Evolutionary conservation across 768 basidiomycete species (phyloP), one percentile per base, ranked within the genome.

Genomic region (Mycena venus): DNA sequence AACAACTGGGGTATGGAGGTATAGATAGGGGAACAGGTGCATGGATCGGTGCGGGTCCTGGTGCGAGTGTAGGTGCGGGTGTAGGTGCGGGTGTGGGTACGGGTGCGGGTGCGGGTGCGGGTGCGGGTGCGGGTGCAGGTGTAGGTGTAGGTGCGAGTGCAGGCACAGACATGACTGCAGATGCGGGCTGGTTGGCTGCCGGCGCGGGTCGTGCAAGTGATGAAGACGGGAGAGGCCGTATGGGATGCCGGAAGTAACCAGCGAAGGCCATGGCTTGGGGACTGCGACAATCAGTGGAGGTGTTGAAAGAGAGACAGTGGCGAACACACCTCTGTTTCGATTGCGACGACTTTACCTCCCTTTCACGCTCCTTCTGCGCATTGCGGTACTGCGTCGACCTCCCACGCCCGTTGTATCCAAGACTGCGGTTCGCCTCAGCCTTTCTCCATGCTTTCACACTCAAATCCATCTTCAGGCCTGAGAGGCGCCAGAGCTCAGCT

Each of bases 371-470:
- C 40, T 64, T 27, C 44, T 64, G 40, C 49, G 62, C 62, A 10
- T 49, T 25, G 15, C 31, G 5, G 19, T 64, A 64, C 29, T 49
- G 4, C 6, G 62, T 25, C 29, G 62, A n/a, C 62, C 44, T 9
- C 44, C 23, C n/a, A 4, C 21, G 62, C 62, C 62, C 62, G n/a
- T 64, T 64, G 47, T 64, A 64, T 49, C 62, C 62, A 23, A 64
- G 62, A 25, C 62, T 64, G 8, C 62, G 4, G 29, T 64, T 64
- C 4, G 44, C 62, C 62, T 64, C 62, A 2, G 17, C 62, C 27
- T 49, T 64, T 44, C 32, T 64, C 62, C 61, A 63, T 5, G 14
- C 61, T 27, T 44, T 31, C 25, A 2, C 12, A 12, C 27, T 19
- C 38, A 63, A 11, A 27, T 63, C 61, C 61, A 63, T 29, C 17